phyloP scores from a whole-genome alignment of 164 flowering plant species.

The Chimonanthus praecox region DNA sequence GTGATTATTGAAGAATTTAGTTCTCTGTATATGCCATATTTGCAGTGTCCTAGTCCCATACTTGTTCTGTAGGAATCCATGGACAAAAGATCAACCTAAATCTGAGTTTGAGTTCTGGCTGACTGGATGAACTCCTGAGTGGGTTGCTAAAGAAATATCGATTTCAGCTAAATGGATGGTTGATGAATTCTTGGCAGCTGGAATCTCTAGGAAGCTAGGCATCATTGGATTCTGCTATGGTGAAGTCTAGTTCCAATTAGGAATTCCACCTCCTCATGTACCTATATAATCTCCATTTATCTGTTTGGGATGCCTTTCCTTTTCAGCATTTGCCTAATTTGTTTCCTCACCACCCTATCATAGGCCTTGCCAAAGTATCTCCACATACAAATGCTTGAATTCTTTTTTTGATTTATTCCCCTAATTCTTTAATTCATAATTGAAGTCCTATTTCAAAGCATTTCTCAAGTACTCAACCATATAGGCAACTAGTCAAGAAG shows the following conservation, averaged over 20 bases:
- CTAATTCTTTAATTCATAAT: too few relatives aligned
- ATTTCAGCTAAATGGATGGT: conserved; percentile 67
- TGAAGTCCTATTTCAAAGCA: too few relatives aligned
- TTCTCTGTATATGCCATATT: not conserved
- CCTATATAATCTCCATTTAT: too few relatives aligned
- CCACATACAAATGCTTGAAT: too few relatives aligned
- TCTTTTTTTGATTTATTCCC: too few relatives aligned
- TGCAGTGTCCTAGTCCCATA: conserved; percentile 92
- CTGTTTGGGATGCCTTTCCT: too few relatives aligned
- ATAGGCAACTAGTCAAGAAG: too few relatives aligned
- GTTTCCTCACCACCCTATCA: too few relatives aligned
- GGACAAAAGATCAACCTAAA: conserved; percentile 48
- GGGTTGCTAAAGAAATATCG: conserved; percentile 46
- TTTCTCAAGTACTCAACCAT: too few relatives aligned
- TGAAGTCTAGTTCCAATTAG: conserved; percentile 10
- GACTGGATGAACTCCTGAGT: conserved; percentile 31
- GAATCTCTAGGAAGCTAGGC: conserved; percentile 69
- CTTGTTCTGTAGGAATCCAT: conserved; percentile 73
- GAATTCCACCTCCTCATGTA: too few relatives aligned
- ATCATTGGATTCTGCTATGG: conserved; percentile 83
- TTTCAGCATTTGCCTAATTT: too few relatives aligned
- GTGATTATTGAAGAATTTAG: not conserved
- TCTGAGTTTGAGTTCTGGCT: conserved; percentile 49
- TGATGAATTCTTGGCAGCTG: conserved; percentile 71
- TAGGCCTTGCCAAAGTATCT: too few relatives aligned